phyloP scores from a whole-genome alignment of 2,329 filamentous ascomycete genomes.

The Pleomassaria siparia region DNA sequence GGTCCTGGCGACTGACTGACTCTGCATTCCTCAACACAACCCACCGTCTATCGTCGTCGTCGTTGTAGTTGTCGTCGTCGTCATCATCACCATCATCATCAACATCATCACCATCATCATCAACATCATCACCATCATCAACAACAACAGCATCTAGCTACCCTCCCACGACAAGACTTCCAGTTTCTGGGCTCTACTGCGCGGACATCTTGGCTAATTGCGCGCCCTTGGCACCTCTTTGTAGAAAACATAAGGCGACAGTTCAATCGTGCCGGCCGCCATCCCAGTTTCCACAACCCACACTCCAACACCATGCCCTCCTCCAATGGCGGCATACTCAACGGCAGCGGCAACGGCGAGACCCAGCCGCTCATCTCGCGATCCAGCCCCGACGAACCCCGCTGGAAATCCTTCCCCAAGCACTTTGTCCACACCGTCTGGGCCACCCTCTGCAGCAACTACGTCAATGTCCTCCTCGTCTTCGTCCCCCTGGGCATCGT shows the following conservation, averaged over 20 bases:
- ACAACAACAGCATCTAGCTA: too few species aligned
- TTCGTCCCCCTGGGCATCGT: slow-evolving; percentile 74
- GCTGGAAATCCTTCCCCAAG: slow-evolving; percentile 32
- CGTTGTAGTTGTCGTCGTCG: too few species aligned
- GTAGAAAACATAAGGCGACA: slow-evolving; percentile 37
- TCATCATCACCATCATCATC: too few species aligned
- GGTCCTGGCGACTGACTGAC: slow-evolving; percentile 9
- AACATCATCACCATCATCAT: too few species aligned
- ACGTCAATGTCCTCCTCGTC: slow-evolving; percentile 70
- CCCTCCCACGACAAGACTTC: neutral
- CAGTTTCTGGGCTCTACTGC: slow-evolving; percentile 5
- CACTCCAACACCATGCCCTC: slow-evolving; percentile 22
- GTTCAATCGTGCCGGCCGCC: slow-evolving; percentile 34
- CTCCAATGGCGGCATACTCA: slow-evolving; percentile 22
- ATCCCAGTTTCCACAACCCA: slow-evolving; percentile 15
- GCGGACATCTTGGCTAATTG: slow-evolving; percentile 27
- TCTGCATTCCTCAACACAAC: neutral
- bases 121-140: too few species aligned
- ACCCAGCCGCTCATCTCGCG: slow-evolving; percentile 4
- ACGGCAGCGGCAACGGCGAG: slow-evolving; percentile 1
- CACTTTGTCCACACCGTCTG: slow-evolving; percentile 43
- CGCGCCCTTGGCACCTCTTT: slow-evolving; percentile 18
- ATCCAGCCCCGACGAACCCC: slow-evolving; percentile 21
- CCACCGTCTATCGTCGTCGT: neutral
- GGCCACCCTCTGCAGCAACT: slow-evolving; percentile 51